Evolutionary conservation across 2,329 filamentous ascomycete species (phyloP).

Genomic region (Pseudogymnoascus sp.): DNA sequence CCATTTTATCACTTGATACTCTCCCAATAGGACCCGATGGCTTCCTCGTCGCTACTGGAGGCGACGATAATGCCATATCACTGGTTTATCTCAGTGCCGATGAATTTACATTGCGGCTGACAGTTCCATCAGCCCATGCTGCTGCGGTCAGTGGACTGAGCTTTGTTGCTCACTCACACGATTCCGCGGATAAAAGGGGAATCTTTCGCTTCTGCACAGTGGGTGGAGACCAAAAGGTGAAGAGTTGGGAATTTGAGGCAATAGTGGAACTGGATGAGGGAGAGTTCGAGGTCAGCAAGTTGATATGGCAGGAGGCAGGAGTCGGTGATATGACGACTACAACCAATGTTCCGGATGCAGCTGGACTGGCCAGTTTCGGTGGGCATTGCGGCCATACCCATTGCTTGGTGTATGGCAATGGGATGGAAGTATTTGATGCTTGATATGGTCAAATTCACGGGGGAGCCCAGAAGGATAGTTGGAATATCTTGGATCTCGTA

Average conservation of each 20-base stretch:
- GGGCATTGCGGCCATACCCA: not conserved
- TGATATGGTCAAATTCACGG: not conserved
- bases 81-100: slow-evolving; percentile 39
- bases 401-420: slow-evolving; percentile 8
- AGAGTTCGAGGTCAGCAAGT: not conserved
- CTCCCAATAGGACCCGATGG: slow-evolving; percentile 27
- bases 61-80: slow-evolving; percentile 80
- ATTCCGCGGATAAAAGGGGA: not conserved
- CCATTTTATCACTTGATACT: slow-evolving; percentile 61
- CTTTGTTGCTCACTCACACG: not conserved
- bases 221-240: slow-evolving; percentile 42
- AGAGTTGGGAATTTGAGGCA: slow-evolving; percentile 35
- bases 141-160: slow-evolving; percentile 58
- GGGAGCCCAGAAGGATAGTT: not conserved
- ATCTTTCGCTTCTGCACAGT: slow-evolving; percentile 28
- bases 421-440: not conserved
- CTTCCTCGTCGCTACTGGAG: slow-evolving; percentile 56
- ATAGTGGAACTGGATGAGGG: not conserved
- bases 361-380: not conserved
- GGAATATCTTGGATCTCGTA: not conserved
- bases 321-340: not conserved
- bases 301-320: not conserved
- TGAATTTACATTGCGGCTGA: slow-evolving; percentile 19
- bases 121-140: slow-evolving; percentile 57
- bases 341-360: slow-evolving; percentile 2